Evolutionary conservation across 441 rosid species (phyloP).

Genomic region (Erodium trifolium): DNA sequence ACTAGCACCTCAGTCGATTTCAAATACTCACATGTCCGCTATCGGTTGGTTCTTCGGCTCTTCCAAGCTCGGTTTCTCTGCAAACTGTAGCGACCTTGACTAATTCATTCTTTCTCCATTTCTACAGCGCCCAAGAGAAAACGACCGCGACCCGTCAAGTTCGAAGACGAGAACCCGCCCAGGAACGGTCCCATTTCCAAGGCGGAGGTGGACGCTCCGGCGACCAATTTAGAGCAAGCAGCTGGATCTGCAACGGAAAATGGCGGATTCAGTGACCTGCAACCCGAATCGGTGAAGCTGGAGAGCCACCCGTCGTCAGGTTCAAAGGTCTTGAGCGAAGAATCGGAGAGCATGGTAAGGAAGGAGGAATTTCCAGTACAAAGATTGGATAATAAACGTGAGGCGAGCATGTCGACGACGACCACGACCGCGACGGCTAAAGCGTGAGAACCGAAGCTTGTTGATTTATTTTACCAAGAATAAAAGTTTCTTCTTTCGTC

Average conservation of each 20-base stretch:
- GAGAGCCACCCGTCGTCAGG: slow-evolving; percentile 30
- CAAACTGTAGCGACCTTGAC: too few relatives aligned
- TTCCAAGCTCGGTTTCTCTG: too few relatives aligned
- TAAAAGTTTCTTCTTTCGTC: neutral
- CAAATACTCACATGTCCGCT: too few relatives aligned
- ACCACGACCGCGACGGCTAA: slow-evolving; percentile 22
- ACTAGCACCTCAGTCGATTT: too few relatives aligned
- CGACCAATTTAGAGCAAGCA: slow-evolving; percentile 38
- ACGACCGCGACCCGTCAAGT: slow-evolving; percentile 71
- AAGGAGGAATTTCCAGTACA: slow-evolving; percentile 31
- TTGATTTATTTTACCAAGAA: neutral
- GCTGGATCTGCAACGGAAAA: slow-evolving; percentile 39
- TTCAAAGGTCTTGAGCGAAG: slow-evolving; percentile 36
- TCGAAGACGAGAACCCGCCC: slow-evolving; percentile 64
- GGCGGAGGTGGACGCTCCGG: slow-evolving; percentile 39
- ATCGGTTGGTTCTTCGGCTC: too few relatives aligned
- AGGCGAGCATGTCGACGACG: too few relatives aligned
- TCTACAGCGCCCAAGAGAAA: slow-evolving; percentile 62
- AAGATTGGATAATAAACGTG: too few relatives aligned
- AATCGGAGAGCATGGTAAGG: slow-evolving; percentile 29
- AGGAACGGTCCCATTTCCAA: slow-evolving; percentile 36
- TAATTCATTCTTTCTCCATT: too few relatives aligned
- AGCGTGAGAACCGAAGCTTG: slow-evolving; percentile 34
- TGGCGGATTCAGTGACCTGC: slow-evolving; percentile 24
- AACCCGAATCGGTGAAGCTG: slow-evolving; percentile 23